Base-by-base conservation (phyloP, 306 rosid genomes). In the Acacia melanoxylon region DNA sequence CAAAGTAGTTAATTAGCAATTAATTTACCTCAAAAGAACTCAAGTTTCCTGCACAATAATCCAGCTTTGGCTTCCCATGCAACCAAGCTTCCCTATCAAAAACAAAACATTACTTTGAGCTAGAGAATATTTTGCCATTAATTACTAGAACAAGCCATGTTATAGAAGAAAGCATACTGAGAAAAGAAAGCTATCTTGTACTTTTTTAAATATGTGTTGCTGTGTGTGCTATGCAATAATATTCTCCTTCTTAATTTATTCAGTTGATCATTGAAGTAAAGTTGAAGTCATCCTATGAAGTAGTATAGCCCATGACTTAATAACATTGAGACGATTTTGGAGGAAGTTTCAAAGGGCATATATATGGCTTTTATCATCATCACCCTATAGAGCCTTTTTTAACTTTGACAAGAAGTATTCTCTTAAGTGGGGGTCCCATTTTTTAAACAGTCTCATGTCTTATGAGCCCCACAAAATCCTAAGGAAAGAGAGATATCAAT, bases 1-100 rank as follows among this genome's bases (percentile, higher is more conserved):
- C n/a, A 69, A 69, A 85, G 82, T 78, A 78, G 25, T 56, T 16
- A 68, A 20, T 68, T 7, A 70, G 54, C 33, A 44, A 72, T 75
- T 44, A 79, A 79, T 65, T 66, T 91, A 93, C 97, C 97, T 91
- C 90, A 77, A 90, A 89, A 65, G 93, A 90, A 52, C 86, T 78
- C 78, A 86, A 74, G 74, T 88, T 89, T 81, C 90, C 87, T 56
- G 83, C 77, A 85, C 91, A 92, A 83, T 90, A 90, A 87, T 90
- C 86, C 41, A 41, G 87, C 87, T 90, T 91, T 89, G 91, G 85
- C 79, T 85, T 90, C 49, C 95, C 90, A 86, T 93, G 91, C 91
- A 95, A 89, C 93, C 94, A 93, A 87, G 92, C 93, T 91, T 93
- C 98, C 86, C 97, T 95, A 91, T 90, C 84, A 87, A 69, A 69